phyloP scores from a whole-genome alignment of 225 moss, liverwort and hornwort species.

The Climacium dendroides region DNA sequence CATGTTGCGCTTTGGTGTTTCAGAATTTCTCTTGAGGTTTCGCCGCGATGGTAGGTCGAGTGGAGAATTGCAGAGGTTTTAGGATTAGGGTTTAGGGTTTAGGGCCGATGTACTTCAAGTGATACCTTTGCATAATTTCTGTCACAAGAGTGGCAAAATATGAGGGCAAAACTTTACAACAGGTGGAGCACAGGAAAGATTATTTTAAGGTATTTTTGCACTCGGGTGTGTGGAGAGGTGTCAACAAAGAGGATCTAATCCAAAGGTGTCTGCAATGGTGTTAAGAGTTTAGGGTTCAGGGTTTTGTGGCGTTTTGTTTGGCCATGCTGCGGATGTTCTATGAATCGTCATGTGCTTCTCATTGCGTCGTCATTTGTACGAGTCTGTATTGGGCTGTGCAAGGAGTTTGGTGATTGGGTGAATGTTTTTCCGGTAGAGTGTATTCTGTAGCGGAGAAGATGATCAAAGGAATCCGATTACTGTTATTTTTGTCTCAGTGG shows the following conservation, averaged over 20 bases:
- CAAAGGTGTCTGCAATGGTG: too few relatives aligned
- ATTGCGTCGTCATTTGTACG: background rate
- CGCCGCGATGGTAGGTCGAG: background rate
- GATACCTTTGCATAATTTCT: background rate
- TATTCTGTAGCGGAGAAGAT: background rate
- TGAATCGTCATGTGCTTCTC: background rate
- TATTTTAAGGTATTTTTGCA: too few relatives aligned
- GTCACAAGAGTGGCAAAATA: too few relatives aligned
- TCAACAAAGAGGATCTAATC: background rate
- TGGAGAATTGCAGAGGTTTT: background rate
- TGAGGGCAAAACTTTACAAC: too few relatives aligned
- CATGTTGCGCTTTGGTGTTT: background rate
- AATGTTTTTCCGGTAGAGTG: background rate
- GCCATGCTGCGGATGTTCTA: background rate
- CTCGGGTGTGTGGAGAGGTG: background rate
- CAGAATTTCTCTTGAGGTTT: background rate
- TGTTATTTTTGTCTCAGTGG: background rate
- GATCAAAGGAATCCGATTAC: background rate
- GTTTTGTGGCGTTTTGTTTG: background rate
- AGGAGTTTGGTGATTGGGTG: background rate
- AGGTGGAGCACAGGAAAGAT: too few relatives aligned
- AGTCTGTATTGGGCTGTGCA: background rate
- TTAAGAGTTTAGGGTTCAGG: background rate
- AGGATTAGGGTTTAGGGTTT: background rate
- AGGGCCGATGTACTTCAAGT: background rate